phyloP scores from a whole-genome alignment of 1,284 basidiomycete species.

The Leccinum colubrinum region DNA sequence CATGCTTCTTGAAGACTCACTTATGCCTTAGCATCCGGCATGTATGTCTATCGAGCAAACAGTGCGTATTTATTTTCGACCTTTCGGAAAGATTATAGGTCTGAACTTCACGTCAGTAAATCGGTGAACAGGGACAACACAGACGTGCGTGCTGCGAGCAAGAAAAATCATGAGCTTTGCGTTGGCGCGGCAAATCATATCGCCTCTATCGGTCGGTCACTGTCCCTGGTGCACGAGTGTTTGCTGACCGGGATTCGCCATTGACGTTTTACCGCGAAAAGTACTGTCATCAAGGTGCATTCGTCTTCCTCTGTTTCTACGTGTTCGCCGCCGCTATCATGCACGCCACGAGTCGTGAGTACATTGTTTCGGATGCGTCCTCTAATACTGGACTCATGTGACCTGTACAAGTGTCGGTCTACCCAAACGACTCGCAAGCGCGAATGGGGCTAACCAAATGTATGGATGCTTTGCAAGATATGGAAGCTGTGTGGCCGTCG shows the following conservation, averaged over 20 bases:
- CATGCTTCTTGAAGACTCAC: constrained; percentile 1
- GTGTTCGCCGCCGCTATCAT: constrained; percentile 83
- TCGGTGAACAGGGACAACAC: constrained; percentile 43
- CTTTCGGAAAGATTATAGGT: constrained; percentile 17
- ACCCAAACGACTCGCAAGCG: constrained; percentile 68
- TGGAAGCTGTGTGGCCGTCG: constrained; percentile 77
- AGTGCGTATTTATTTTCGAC: constrained; percentile 21
- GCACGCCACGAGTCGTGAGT: constrained; percentile 66
- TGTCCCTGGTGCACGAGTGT: background rate
- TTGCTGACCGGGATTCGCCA: constrained; percentile 25
- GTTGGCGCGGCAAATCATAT: constrained; percentile 78
- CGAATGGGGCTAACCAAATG: constrained; percentile 62
- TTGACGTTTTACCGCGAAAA: constrained; percentile 60
- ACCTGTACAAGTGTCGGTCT: constrained; percentile 45
- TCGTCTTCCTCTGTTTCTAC: constrained; percentile 80
- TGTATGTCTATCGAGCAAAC: constrained; percentile 23
- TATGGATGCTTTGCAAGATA: constrained; percentile 65
- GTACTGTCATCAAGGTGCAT: constrained; percentile 61
- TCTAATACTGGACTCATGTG: constrained; percentile 5
- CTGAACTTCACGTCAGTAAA: constrained; percentile 19
- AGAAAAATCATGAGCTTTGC: constrained; percentile 70
- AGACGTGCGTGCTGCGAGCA: constrained; percentile 51
- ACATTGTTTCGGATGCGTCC: background rate
- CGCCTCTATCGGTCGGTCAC: constrained; percentile 60
- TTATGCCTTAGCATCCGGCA: constrained; percentile 25